These are phyloP conservation scores for Apiotrichum sp. DNA, from an alignment of 1,284 basidiomycete genomes.

Conservation along the genomic window DNA sequence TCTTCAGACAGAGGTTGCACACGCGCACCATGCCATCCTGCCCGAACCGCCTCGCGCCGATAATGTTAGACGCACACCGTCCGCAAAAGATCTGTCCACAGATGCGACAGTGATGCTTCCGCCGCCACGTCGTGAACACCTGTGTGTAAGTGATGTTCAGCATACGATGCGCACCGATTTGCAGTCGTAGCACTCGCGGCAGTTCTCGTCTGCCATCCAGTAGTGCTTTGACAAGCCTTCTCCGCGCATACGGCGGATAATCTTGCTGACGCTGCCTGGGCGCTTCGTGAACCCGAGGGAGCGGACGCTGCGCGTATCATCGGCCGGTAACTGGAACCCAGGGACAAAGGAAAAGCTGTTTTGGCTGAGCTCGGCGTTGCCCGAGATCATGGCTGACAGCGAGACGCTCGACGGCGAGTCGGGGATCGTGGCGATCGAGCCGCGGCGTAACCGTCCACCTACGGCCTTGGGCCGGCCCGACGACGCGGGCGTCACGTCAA, in stretches of 20 bases:
- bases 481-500: constrained; percentile 9
- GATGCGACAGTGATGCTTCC: constrained; percentile 92
- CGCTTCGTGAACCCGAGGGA: constrained; percentile 53
- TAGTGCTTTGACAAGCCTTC: constrained; percentile 65
- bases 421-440: constrained; percentile 40
- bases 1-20: constrained; percentile 89
- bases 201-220: constrained; percentile 97
- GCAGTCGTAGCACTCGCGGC: constrained; percentile 92
- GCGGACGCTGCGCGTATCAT: constrained; percentile 42
- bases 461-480: neutral
- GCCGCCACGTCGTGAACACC: constrained; percentile 84
- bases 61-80: constrained; percentile 92
- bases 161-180: constrained; percentile 44
- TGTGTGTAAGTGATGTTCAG: constrained; percentile 64
- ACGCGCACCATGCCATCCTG: constrained; percentile 87
- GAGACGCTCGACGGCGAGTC: constrained; percentile 43
- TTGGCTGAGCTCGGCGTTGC: constrained; percentile 37
- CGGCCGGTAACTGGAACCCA: constrained; percentile 41
- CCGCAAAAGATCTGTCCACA: constrained; percentile 90
- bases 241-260: constrained; percentile 77
- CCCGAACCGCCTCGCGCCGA: constrained; percentile 89
- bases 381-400: constrained; percentile 38
- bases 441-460: constrained; percentile 25
- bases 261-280: constrained; percentile 76
- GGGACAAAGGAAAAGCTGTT: constrained; percentile 38